Evolutionary conservation across 208 protist genomes (phyloP), one percentile per base, ranked within the genome.

Genomic region (Sergeia podlipaevii): DNA sequence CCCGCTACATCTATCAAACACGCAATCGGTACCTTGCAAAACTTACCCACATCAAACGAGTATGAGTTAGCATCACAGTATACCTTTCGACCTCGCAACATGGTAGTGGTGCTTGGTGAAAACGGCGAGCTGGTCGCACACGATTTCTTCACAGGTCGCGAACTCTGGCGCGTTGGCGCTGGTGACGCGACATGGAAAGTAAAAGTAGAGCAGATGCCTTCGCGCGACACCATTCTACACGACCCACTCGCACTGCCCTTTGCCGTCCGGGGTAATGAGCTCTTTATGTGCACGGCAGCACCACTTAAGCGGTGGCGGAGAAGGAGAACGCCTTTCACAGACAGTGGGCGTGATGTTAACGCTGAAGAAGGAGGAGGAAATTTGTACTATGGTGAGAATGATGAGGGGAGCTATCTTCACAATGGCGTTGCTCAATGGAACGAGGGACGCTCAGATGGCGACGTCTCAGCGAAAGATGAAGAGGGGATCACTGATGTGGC

Each of bases 191-290:
- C 75, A 39, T 23, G 68, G 15, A 20, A 44, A 1, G 68, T 64
- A 15, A 39, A 65, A 8, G 50, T 82, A 32, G 55, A 70, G 3
- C 0, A 57, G 37, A 53, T 62, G 1, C 47, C 81, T 0, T 70
- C 60, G 3, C 32, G 63, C 15, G 48, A 63, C 2, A 37, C 63
- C 2, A 27, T 63, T 0, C 33, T 44, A 13, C 13, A 50, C 7
- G 79, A 91, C 41, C 83, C 83, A 4, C 50, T 91, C n/a, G 67
- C 83, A 2, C 52, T 85, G 11, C 83, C 83, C 23, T 91, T 91
- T 66, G 27, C 74, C 4, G 62, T 91, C 8, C 59, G 66, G 32
- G 79, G 79, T 24, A 83, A 79, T 46, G 65, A 70, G 34, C 71
- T 91, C 7, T 85, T 81, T 63, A 87, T 79, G 2, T 71, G 62